These are phyloP conservation scores for Sechiopsis laciniata DNA, from an alignment of 306 rosid species.

Conservation along the genomic window DNA sequence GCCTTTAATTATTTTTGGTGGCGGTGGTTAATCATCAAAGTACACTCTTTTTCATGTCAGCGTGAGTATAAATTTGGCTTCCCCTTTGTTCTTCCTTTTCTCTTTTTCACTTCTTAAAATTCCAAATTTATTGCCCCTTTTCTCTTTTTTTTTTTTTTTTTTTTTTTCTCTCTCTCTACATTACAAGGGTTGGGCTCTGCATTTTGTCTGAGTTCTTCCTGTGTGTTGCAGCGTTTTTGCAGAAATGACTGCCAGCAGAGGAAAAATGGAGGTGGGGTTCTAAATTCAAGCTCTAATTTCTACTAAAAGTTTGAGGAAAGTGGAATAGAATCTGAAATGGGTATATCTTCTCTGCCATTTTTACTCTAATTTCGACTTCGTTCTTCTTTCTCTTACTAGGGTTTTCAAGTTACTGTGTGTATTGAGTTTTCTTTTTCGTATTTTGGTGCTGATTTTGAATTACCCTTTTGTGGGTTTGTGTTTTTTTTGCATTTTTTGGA, in stretches of 20 bases:
- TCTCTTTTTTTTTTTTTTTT: neutral
- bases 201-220: constrained; percentile 19
- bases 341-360: constrained; percentile 64
- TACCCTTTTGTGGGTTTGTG: neutral
- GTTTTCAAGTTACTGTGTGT: constrained; percentile 29
- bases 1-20: constrained; percentile 38
- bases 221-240: constrained; percentile 32
- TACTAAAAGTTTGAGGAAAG: constrained; percentile 43
- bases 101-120: constrained; percentile 13
- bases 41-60: constrained; percentile 73
- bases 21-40: constrained; percentile 97
- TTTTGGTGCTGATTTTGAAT: constrained; percentile 7
- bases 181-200: neutral
- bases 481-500: constrained; percentile 20
- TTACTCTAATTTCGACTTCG: constrained; percentile 35
- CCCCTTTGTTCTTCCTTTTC: neutral
- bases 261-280: constrained; percentile 25
- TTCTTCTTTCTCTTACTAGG: constrained; percentile 64
- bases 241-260: constrained; percentile 34
- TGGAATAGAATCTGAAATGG: constrained; percentile 74
- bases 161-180: constrained; percentile 9
- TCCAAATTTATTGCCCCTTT: constrained; percentile 30
- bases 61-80: constrained; percentile 46
- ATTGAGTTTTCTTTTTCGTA: neutral
- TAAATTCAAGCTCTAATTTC: constrained; percentile 31